These are phyloP conservation scores for Alnus rubra DNA, from an alignment of 306 rosid genomes.

Conservation along the genomic window DNA sequence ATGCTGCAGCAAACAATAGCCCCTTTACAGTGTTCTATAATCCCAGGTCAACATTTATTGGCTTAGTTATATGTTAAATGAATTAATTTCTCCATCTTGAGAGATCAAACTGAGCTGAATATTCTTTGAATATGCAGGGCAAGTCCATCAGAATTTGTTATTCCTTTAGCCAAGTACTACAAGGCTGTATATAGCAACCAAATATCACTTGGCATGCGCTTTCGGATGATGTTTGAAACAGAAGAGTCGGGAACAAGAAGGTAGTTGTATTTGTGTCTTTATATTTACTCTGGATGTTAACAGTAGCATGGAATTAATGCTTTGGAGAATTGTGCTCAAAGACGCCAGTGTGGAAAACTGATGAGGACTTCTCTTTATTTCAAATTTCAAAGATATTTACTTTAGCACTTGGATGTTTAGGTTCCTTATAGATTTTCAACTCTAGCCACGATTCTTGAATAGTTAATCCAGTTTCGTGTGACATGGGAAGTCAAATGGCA, in stretches of 20 bases:
- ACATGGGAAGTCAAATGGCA: neutral
- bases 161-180: conserved; percentile 95
- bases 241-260: conserved; percentile 99
- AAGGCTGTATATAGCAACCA: conserved; percentile 93
- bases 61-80: conserved; percentile 11
- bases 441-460: neutral
- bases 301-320: neutral
- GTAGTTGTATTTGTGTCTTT: conserved; percentile 43
- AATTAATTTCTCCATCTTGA: neutral
- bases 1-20: conserved; percentile 89
- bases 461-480: neutral
- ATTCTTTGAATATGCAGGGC: conserved; percentile 62
- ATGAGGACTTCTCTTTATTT: conserved; percentile 9
- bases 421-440: conserved; percentile 8
- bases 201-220: conserved; percentile 93
- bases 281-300: neutral
- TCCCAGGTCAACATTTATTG: conserved; percentile 60
- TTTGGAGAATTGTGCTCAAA: neutral
- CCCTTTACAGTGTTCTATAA: conserved; percentile 86
- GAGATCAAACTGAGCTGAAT: conserved; percentile 10
- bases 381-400: conserved; percentile 18
- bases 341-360: neutral
- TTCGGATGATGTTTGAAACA: conserved; percentile 96
- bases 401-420: conserved; percentile 13
- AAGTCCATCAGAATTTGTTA: conserved; percentile 97